Percentiles rank a stretch among this genome's conserved stretches.
phyloP scores from a whole-genome alignment of 2,329 filamentous ascomycete genomes.

The Rhynchosporium graminicola region DNA sequence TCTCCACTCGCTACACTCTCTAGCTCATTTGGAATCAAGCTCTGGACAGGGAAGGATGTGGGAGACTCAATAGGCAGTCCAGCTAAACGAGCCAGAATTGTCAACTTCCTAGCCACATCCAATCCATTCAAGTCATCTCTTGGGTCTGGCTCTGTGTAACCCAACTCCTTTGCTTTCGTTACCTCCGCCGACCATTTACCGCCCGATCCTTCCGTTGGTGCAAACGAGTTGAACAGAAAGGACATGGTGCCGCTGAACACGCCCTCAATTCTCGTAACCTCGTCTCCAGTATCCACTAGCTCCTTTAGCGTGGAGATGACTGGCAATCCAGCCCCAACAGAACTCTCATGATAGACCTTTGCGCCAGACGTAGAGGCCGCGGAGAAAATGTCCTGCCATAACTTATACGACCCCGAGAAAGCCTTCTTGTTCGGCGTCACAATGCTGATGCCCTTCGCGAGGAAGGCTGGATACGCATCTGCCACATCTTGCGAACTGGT shows the following conservation, averaged over 20 bases:
- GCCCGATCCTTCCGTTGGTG: slow-evolving; percentile 72
- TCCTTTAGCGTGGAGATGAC: slow-evolving; percentile 93
- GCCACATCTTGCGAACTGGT: slow-evolving; percentile 89
- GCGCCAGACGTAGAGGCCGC: slow-evolving; percentile 70
- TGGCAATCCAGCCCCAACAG: slow-evolving; percentile 88
- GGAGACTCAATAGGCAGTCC: slow-evolving; percentile 81
- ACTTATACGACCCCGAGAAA: slow-evolving; percentile 76
- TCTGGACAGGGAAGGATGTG: slow-evolving; percentile 90
- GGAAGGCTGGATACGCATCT: slow-evolving; percentile 76
- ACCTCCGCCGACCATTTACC: slow-evolving; percentile 92
- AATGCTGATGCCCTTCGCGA: slow-evolving; percentile 81
- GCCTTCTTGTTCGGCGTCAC: slow-evolving; percentile 99
- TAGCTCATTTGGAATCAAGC: slow-evolving; percentile 84
- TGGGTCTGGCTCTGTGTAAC: slow-evolving; percentile 89
- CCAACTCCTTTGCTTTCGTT: slow-evolving; percentile 85
- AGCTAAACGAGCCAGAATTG: slow-evolving; percentile 84
- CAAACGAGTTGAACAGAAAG: slow-evolving; percentile 97
- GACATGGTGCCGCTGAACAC: slow-evolving; percentile 98
- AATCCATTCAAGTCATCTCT: slow-evolving; percentile 84
- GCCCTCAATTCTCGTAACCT: slow-evolving; percentile 89
- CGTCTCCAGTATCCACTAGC: slow-evolving; percentile 89
- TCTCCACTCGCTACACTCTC: slow-evolving; percentile 75
- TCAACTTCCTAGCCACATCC: slow-evolving; percentile 93
- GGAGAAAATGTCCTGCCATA: slow-evolving; percentile 87
- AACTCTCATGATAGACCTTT: slow-evolving; percentile 92